Conservation (phyloP, 495 filamentous ascomycete species). For the Clavariopsis aquatica region DNA sequence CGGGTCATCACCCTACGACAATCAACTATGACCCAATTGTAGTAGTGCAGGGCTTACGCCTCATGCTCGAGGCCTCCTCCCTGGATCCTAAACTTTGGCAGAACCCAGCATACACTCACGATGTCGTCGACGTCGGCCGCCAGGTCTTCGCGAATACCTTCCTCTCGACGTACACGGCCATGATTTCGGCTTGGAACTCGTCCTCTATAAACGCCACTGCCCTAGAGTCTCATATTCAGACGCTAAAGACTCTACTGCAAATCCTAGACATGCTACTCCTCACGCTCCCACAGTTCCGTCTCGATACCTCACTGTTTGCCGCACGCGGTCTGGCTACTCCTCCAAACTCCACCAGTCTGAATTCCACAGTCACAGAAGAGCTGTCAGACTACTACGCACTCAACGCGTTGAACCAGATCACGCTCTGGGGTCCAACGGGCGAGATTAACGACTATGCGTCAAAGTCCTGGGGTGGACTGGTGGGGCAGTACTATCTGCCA, state of each 20-base stretch:
- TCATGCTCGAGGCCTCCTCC: constrained; percentile 47
- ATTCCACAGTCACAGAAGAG: neutral
- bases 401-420: constrained; percentile 57
- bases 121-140: constrained; percentile 55
- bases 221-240: constrained; percentile 36
- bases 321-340: constrained; percentile 46
- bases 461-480: constrained; percentile 54
- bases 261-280: constrained; percentile 51
- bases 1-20: constrained; percentile 49
- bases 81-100: constrained; percentile 48
- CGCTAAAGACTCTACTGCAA: constrained; percentile 42
- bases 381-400: constrained; percentile 51
- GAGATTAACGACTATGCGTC: constrained; percentile 56
- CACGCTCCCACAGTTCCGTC: constrained; percentile 51
- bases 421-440: constrained; percentile 55
- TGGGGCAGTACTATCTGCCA: constrained; percentile 52
- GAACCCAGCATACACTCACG: constrained; percentile 52
- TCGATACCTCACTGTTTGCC: constrained; percentile 49
- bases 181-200: constrained; percentile 40
- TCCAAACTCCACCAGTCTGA: constrained; percentile 26
- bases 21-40: constrained; percentile 50
- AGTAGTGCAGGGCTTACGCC: constrained; percentile 49
- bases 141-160: constrained; percentile 56
- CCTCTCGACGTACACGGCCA: constrained; percentile 43
- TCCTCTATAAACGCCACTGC: constrained; percentile 44